Evolutionary conservation across 1,284 basidiomycete species (phyloP), one percentile per base, ranked within the genome.

Genomic region (Apiotrichum laibachii): DNA sequence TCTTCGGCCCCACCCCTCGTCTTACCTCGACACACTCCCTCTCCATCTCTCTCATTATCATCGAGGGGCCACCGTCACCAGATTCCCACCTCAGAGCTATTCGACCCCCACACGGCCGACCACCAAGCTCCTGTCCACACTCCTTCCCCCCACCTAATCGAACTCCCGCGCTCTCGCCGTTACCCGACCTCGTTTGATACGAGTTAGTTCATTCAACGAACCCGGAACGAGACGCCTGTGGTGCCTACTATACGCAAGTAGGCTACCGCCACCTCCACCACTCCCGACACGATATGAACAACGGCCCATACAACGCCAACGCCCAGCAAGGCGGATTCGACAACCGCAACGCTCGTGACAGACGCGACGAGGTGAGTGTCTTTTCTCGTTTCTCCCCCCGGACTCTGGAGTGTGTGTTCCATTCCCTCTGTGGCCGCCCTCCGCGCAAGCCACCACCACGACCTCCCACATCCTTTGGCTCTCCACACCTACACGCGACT

Each of bases 291-390:
- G 49, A 50, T 51, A 57, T 57, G 56, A 57, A 48, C 50, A 51
- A 57, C 34, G 56, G 56, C 50, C 50, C 47, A 37, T 57, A 57
- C 26, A 31, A 31, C 26, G 26, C 26, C 26, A 31, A 31, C 51
- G 50, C 56, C 39, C 56, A 57, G 51, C 56, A 53, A 53, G 39
- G 50, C 50, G 39, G 37, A 39, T 46, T 51, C 19, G 50, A 57
- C 56, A 53, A 42, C 46, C 44, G 45, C 45, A 50, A 57, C 56
- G 9, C 33, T 26, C 47, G 51, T 40, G 47, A 57, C 48, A 49
- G 59, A 45, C 59, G 59, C 33, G 55, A 61, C 50, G 59, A 61
- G 46, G 59, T 61, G 50, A 54, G 59, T 61, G n/a, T 37, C 37
- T 6, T 19, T 15, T 26, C 53, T 39, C 19, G 16, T 55, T 42